Evolutionary conservation across 2,329 filamentous ascomycete genomes (phyloP).

Genomic region (Clarireedia homoeocarpa): DNA sequence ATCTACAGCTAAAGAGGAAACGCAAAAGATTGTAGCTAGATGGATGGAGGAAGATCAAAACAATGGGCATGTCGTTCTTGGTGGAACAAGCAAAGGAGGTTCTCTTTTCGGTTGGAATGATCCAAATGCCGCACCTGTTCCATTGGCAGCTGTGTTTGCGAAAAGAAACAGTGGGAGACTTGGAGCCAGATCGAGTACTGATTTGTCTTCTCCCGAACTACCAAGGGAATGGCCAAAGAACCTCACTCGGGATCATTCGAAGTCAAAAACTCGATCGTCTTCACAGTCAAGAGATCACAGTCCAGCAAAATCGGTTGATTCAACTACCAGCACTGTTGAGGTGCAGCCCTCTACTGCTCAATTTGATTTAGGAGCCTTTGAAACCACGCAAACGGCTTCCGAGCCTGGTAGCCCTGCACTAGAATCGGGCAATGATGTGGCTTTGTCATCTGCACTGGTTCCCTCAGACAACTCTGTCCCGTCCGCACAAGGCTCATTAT

Average conservation of each 20-base stretch:
- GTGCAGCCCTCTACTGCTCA: slow-evolving; percentile 12
- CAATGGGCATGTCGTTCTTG: slow-evolving; percentile 41
- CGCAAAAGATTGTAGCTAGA: slow-evolving; percentile 49
- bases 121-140: slow-evolving; percentile 41
- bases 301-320: slow-evolving; percentile 14
- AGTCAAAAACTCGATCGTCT: slow-evolving; percentile 16
- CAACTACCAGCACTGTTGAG: slow-evolving; percentile 4
- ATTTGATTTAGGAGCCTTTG: slow-evolving; percentile 20
- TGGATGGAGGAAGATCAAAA: slow-evolving; percentile 62
- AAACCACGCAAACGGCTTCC: background rate
- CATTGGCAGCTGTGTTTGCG: slow-evolving; percentile 32
- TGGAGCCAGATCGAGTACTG: slow-evolving; percentile 1
- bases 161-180: slow-evolving; percentile 14
- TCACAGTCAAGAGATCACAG: slow-evolving; percentile 17
- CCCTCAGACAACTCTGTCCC: background rate
- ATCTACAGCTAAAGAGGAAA: slow-evolving; percentile 46
- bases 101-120: slow-evolving; percentile 55
- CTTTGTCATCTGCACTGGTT: no score
- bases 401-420: background rate
- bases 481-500: background rate
- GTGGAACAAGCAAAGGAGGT: slow-evolving; percentile 38
- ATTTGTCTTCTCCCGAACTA: slow-evolving; percentile 12
- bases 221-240: slow-evolving; percentile 25
- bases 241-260: slow-evolving; percentile 13
- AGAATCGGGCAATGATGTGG: background rate